Evolutionary conservation across 1,139 yeast species (phyloP).

Genomic region (Pichia sp.): DNA sequence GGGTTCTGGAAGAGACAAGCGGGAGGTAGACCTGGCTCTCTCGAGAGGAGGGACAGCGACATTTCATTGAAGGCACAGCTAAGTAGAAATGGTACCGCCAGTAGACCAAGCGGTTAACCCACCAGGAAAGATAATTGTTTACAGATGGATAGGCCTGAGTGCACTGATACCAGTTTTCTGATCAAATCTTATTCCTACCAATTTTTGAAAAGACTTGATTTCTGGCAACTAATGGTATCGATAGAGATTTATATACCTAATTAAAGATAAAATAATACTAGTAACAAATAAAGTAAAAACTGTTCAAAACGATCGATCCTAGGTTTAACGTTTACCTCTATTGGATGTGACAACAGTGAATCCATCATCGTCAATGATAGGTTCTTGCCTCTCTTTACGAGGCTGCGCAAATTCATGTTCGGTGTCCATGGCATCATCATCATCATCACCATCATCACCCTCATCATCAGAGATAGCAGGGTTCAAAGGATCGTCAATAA

Average conservation of each 20-base stretch:
- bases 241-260: no score
- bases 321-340: constrained; percentile 30
- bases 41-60: constrained; percentile 14
- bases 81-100: constrained; percentile 1
- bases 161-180: no score
- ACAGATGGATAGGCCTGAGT: no score
- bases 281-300: no score
- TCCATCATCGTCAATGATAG: constrained; percentile 87
- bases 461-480: constrained; percentile 40
- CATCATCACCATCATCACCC: constrained; percentile 30
- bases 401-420: constrained; percentile 1
- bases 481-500: constrained; percentile 53
- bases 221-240: no score
- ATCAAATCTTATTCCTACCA: no score
- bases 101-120: no score
- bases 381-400: constrained; percentile 33
- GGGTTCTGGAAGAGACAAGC: constrained; percentile 18
- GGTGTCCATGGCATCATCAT: constrained; percentile 23
- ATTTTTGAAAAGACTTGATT: no score
- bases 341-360: constrained; percentile 77
- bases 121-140: no score
- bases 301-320: no score
- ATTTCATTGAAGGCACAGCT: constrained; percentile 10
- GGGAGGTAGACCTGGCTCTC: constrained; percentile 11
- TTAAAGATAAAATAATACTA: no score